Percentiles rank a stretch among this genome's conserved stretches.
Evolutionary conservation across 306 rosid species (phyloP).

Genomic region (Senna tora): DNA sequence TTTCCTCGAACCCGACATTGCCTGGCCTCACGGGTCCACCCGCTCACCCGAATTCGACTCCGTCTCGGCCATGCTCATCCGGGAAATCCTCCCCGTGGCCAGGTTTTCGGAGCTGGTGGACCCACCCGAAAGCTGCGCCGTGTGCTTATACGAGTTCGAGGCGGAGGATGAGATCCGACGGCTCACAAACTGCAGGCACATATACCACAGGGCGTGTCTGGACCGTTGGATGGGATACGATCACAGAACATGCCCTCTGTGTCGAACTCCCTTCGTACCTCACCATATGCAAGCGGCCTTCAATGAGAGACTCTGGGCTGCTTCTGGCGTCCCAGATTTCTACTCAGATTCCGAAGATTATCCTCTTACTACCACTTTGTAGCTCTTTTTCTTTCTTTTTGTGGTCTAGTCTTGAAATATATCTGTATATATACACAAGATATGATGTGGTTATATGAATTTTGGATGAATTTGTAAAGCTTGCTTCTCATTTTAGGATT

Average conservation of each 20-base stretch:
- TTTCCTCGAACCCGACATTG: conserved; percentile 64
- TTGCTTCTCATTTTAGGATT: background rate
- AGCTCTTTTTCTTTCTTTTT: conserved; percentile 16
- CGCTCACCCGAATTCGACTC: conserved; percentile 51
- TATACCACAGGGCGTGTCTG: conserved; percentile 74
- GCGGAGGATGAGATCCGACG: conserved; percentile 75
- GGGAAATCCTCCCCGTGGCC: conserved; percentile 63
- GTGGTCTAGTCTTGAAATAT: background rate
- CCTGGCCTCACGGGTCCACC: conserved; percentile 40
- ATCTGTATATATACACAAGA: conserved; percentile 25
- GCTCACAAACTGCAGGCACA: conserved; percentile 75
- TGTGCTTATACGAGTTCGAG: conserved; percentile 77
- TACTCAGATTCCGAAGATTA: conserved; percentile 39
- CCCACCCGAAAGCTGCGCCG: conserved; percentile 74
- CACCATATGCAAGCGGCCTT: conserved; percentile 59
- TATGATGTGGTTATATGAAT: background rate
- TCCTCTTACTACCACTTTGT: conserved; percentile 40
- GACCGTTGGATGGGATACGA: conserved; percentile 95
- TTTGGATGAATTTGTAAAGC: conserved; percentile 10
- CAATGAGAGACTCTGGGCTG: conserved; percentile 63
- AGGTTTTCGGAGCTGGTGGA: conserved; percentile 68
- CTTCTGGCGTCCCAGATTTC: conserved; percentile 64
- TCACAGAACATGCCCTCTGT: conserved; percentile 83
- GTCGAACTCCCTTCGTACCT: conserved; percentile 72
- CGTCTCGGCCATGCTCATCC: conserved; percentile 53